Evolutionary conservation across 148 eudicot species (phyloP), one percentile per base, ranked within the genome.

Genomic region (Rhododendron ovatum): DNA sequence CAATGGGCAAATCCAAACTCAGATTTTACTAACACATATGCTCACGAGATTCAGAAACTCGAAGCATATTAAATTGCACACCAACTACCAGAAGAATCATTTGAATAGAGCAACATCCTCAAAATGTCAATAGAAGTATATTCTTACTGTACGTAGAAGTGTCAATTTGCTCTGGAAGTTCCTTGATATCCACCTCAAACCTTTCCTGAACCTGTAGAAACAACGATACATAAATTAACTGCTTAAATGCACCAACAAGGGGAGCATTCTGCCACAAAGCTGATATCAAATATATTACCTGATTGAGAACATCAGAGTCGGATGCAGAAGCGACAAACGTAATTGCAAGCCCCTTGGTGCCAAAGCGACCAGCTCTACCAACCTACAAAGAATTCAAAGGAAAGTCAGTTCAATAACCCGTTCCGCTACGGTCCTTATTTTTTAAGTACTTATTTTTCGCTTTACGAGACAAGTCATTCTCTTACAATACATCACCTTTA

Each of bases 101-200:
- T 41, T n/a, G 22, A 82, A 39, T 63, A 39, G 26, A 61, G 24
- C 47, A 57, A 53, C 35, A 45, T 10, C 5, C 41, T 20, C 12
- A 35, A 20, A 18, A 39, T 26, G 33, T 50, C 14, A 63, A 30
- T 4, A 47, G 11, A 78, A 5, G 12, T 15, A 45, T 75, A 65
- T 17, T 86, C 97, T 48, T 95, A 96, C 98, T 96, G 90, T 96
- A 96, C 83, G 99, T 95, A 1, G 99, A 94, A 35, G 97, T 95
- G 86, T 96, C 99, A 83, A 96, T 95, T 88, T 95, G 98, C 91
- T 96, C 99, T n/a, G 99, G 99, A 67, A 96, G 98, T 90, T 94
- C 97, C 85, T 96, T 95, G 65, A 96, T 96, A 86, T 95, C 98
- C 63, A 95, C 98, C 87, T 94, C 96, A 88, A 94, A 95, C 89